Percentiles rank a stretch among this genome's conserved stretches.
These are phyloP conservation scores for Rhynchosporium graminicola DNA, from an alignment of 2,329 filamentous ascomycete species.

Conservation along the genomic window DNA sequence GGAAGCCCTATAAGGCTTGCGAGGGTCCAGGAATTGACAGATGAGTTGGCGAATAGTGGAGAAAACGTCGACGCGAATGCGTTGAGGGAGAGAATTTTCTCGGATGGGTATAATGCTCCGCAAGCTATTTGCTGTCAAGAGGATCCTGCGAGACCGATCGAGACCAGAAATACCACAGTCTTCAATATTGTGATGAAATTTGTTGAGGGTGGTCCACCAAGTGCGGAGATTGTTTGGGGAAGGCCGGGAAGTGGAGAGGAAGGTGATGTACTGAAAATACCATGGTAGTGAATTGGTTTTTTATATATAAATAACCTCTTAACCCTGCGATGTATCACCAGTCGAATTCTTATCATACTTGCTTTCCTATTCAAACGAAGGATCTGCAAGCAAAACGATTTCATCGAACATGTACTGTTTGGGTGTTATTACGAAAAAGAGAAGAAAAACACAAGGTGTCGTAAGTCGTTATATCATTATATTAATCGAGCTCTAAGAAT, in stretches of 20 bases:
- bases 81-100: slow-evolving; percentile 41
- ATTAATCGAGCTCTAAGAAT: background rate
- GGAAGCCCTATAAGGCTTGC: slow-evolving; percentile 41
- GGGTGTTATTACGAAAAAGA: background rate
- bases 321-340: no score
- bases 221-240: slow-evolving; percentile 41
- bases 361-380: no score
- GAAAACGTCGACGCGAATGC: slow-evolving; percentile 31
- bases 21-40: slow-evolving; percentile 35
- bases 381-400: no score
- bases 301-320: no score
- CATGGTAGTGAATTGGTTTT: slow-evolving; percentile 18
- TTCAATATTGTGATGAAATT: slow-evolving; percentile 44
- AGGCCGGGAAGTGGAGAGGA: slow-evolving; percentile 26
- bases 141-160: slow-evolving; percentile 35
- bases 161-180: slow-evolving; percentile 40
- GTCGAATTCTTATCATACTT: no score
- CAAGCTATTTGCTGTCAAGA: slow-evolving; percentile 43
- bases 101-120: slow-evolving; percentile 42
- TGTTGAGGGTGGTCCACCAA: slow-evolving; percentile 23
- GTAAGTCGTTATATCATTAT: slow-evolving; percentile 9
- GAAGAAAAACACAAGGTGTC: background rate
- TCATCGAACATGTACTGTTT: background rate
- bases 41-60: slow-evolving; percentile 31
- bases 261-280: slow-evolving; percentile 25